phyloP scores from a whole-genome alignment of 805 yeast genomes.

The Yamadazyma nakazawae region DNA sequence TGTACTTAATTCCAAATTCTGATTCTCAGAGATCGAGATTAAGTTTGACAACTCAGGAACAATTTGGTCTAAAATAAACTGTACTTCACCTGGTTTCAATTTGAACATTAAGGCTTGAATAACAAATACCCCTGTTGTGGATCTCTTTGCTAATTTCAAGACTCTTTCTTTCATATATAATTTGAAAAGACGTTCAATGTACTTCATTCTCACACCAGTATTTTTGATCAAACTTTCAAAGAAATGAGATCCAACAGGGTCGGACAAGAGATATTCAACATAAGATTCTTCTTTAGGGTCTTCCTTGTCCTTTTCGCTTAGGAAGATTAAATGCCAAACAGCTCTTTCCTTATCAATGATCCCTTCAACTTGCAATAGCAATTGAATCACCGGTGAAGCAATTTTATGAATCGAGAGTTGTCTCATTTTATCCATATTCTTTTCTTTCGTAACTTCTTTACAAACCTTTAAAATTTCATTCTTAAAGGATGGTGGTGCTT shows the following conservation, averaged over 20 bases:
- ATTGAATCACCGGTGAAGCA: conserved; percentile 85
- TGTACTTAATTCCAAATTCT: conserved; percentile 68
- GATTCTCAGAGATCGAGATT: conserved; percentile 46
- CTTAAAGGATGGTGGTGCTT: conserved; percentile 67
- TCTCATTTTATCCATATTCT: conserved; percentile 47
- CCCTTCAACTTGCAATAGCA: conserved; percentile 77
- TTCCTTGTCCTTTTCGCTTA: conserved; percentile 44
- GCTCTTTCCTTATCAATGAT: conserved; percentile 70
- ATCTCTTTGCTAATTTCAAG: conserved; percentile 70
- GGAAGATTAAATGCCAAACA: conserved; percentile 64
- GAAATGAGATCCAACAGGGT: conserved; percentile 92
- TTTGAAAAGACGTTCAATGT: conserved; percentile 65
- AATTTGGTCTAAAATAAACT: conserved; percentile 57
- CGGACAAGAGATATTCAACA: conserved; percentile 78
- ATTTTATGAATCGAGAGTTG: conserved; percentile 73
- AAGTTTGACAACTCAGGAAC: conserved; percentile 64
- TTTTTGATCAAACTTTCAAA: conserved; percentile 66
- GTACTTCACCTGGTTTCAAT: conserved; percentile 60
- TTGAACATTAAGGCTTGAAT: conserved; percentile 67
- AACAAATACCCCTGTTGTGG: conserved; percentile 80
- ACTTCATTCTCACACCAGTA: conserved; percentile 58
- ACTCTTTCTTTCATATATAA: conserved; percentile 74
- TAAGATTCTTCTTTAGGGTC: conserved; percentile 71
- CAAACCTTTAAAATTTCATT: conserved; percentile 53
- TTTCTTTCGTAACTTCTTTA: conserved; percentile 32